Conservation (phyloP, 2,329 filamentous ascomycete species). For the Diaporthe helianthi region DNA sequence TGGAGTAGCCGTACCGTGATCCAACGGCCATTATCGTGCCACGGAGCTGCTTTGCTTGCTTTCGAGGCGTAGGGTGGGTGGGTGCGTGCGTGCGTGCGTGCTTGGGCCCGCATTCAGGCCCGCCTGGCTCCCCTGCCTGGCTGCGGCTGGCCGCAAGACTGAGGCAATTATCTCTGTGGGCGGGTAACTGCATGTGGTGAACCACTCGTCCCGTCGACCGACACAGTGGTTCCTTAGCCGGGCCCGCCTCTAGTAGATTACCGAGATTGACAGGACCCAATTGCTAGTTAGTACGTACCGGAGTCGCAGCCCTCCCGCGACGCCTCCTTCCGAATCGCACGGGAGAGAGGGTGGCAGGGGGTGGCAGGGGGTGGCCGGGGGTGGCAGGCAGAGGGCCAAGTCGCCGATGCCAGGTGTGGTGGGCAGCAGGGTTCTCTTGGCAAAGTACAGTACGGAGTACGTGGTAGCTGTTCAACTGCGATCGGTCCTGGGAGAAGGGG, state of each 20-base stretch:
- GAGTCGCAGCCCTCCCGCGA: background rate
- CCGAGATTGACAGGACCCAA: conserved; percentile 26
- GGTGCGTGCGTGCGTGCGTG: conserved; percentile 1
- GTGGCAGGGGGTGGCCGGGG: background rate
- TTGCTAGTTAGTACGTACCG: conserved; percentile 9
- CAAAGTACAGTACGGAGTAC: background rate
- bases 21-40: background rate
- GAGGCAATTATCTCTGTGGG: conserved; percentile 15
- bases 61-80: background rate
- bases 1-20: conserved; percentile 1
- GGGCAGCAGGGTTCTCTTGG: background rate
- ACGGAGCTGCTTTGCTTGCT: conserved; percentile 10
- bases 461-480: too few species aligned
- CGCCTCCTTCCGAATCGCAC: conserved; percentile 9
- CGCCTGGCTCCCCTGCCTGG: background rate
- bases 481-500: too few species aligned
- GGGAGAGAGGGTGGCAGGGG: background rate
- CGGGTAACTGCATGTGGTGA: conserved; percentile 23
- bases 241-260: conserved; percentile 26
- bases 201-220: conserved; percentile 20
- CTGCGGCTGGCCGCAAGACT: background rate
- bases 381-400: background rate
- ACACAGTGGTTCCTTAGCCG: conserved; percentile 15
- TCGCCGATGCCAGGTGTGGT: conserved; percentile 11
- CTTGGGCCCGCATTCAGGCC: background rate